Evolutionary conservation across 352 stramenopile genomes (phyloP).

Genomic region (Blastocystis hominis): DNA sequence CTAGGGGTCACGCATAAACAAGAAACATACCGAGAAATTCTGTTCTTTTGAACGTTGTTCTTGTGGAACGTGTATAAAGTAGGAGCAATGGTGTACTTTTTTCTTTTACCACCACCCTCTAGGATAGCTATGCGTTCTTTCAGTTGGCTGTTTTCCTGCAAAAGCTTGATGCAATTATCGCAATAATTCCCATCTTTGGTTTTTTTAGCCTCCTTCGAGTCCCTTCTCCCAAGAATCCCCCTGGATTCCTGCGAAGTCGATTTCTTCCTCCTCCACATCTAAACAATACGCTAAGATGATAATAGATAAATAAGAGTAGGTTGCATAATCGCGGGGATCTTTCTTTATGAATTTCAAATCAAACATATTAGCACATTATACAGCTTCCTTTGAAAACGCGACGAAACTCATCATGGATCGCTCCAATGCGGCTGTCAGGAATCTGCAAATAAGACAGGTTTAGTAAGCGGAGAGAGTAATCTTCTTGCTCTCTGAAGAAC

Average conservation of each 20-base stretch:
- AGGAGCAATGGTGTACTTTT: slow-evolving; percentile 52
- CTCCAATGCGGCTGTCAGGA: neutral
- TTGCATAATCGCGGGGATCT: neutral
- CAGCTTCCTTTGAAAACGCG: slow-evolving; percentile 16
- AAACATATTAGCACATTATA: neutral
- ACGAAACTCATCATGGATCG: neutral
- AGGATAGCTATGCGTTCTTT: slow-evolving; percentile 44
- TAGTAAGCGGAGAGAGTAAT: neutral
- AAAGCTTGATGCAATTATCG: slow-evolving; percentile 34
- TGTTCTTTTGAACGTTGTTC: slow-evolving; percentile 57
- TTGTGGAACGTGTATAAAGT: slow-evolving; percentile 57
- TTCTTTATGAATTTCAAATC: neutral
- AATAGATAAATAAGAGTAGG: neutral
- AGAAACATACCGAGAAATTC: slow-evolving; percentile 31
- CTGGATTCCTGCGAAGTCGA: neutral
- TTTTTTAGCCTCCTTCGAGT: neutral
- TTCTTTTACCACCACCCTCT: slow-evolving; percentile 14
- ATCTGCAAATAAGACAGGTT: neutral
- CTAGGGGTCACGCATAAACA: neutral
- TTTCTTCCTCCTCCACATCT: neutral
- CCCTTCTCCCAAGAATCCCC: neutral
- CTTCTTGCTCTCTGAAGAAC: neutral
- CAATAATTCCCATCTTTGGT: neutral
- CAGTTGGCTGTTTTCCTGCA: slow-evolving; percentile 52
- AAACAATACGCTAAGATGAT: too few species aligned